Evolutionary conservation across 176 grass and related monocot genomes (phyloP).

Genomic region (Melocanna baccifera): DNA sequence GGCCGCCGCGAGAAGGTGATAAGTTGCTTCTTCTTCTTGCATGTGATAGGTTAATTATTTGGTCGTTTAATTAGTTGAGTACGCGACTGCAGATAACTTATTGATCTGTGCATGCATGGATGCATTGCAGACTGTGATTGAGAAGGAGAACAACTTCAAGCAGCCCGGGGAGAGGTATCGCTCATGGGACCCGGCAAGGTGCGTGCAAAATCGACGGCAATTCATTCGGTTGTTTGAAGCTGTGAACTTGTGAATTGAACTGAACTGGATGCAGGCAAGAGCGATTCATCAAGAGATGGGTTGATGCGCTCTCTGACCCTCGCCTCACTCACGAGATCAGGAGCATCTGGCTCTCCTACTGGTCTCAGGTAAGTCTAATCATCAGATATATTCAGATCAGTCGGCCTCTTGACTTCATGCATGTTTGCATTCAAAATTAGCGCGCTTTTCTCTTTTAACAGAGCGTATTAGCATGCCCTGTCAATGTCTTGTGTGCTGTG

Average conservation of each 20-base stretch:
- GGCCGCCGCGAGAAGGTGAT: constrained; percentile 78
- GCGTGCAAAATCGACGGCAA: neutral
- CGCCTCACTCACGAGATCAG: constrained; percentile 90
- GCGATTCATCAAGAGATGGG: constrained; percentile 81
- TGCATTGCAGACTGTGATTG: constrained; percentile 51
- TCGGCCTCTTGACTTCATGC: neutral
- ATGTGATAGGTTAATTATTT: neutral
- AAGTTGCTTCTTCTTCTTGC: neutral
- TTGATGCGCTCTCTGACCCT: constrained; percentile 81
- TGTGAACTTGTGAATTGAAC: neutral
- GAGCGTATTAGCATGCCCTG: neutral
- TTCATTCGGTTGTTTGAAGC: neutral
- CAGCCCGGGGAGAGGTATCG: constrained; percentile 95
- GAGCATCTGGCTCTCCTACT: constrained; percentile 89
- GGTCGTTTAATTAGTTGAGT: neutral
- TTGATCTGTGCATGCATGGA: neutral
- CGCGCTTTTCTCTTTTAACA: neutral
- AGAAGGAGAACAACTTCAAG: constrained; percentile 99
- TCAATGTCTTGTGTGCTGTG: neutral
- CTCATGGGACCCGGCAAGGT: constrained; percentile 73
- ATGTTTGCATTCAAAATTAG: neutral
- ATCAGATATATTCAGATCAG: neutral
- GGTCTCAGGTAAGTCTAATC: constrained; percentile 65
- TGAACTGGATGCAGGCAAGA: constrained; percentile 55
- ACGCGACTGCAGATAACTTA: neutral